Evolutionary conservation across 2,329 filamentous ascomycete genomes (phyloP), one percentile per base, ranked within the genome.

Genomic region (Alternaria atra): DNA sequence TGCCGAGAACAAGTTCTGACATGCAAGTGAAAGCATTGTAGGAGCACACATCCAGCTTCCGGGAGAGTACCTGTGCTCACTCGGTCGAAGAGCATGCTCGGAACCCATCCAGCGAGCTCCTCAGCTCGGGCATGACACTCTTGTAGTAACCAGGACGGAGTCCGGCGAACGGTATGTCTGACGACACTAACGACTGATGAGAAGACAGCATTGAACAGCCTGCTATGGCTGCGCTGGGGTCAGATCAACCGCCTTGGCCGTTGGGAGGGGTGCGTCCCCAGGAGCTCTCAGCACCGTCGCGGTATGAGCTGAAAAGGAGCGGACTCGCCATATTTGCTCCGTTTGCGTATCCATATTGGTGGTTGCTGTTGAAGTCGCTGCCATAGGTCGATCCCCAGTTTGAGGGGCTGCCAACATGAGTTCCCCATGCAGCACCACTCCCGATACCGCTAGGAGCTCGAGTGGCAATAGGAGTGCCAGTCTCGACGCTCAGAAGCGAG

Each of bases 291-390:
- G 63, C 66, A 32, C 65, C 63, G 17, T 74, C 69, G 32, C 71
- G 61, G 53, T 77, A 83, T 5, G 78, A 76, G 60, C 77, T 78
- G 61, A 82, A 83, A 6, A 82, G 69, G 32, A 82, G 54, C 8
- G 80, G 79, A 60, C 79, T 82, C 7, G 73, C 74, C 67, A 81
- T 74, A 43, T 71, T 75, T 30, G 67, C 43, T 27, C 74, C 72
- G 39, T 68, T 60, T 2, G 58, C 52, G 25, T 63, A 56, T 35
- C 64, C 67, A 13, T 65, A 63, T 35, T 67, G 68, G 39, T 65
- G 67, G 44, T 70, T 61, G 25, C 60, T 66, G 44, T 68, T 69
- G 42, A 63, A 66, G 37, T 59, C 67, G 40, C 55, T 69, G 12
- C 66, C 67, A 56, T 76, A 74, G 1, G 69, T 53, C 6, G 73